These are phyloP conservation scores for Arthromyces matolae DNA, from an alignment of 768 basidiomycete genomes.

Conservation along the genomic window DNA sequence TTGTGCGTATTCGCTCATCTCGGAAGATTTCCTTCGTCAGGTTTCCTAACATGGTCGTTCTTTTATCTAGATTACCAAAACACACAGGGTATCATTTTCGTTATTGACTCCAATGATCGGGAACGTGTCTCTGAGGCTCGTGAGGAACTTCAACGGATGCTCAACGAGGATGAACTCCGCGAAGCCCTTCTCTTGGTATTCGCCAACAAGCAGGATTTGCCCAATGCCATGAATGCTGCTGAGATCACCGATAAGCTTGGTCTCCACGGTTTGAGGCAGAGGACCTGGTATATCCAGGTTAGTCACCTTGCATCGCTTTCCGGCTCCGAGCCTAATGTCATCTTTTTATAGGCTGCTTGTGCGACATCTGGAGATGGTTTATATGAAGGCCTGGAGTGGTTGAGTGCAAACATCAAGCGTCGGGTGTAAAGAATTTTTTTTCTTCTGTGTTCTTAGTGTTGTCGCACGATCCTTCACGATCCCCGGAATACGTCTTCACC, in stretches of 20 bases:
- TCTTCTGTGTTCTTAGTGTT: conserved; percentile 45
- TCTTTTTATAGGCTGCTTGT: conserved; percentile 75
- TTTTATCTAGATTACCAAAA: conserved; percentile 91
- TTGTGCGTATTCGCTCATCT: conserved; percentile 79
- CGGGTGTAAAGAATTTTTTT: conserved; percentile 53
- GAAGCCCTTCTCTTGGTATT: conserved; percentile 98
- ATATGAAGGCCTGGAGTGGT: conserved; percentile 98
- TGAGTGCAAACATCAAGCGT: conserved; percentile 87
- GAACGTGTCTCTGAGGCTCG: conserved; percentile 99
- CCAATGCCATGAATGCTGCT: conserved; percentile 98
- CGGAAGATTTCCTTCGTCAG: conserved; percentile 13
- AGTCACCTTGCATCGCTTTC: conserved; percentile 23
- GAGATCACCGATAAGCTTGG: conserved; percentile 99
- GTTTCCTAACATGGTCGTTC: conserved; percentile 17
- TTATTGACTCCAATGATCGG: conserved; percentile 98
- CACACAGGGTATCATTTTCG: conserved; percentile 99
- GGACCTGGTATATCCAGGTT: conserved; percentile 98
- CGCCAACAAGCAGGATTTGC: conserved; percentile 99
- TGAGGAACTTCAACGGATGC: conserved; percentile 98
- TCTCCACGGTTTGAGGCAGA: conserved; percentile 92
- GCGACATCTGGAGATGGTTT: conserved; percentile 98
- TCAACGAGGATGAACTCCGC: conserved; percentile 98
- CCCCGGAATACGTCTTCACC: conserved; percentile 49
- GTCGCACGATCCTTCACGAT: conserved; percentile 59
- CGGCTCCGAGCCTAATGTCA: conserved; percentile 15